Evolutionary conservation across 805 yeast species (phyloP).

Genomic region (Schwanniomyces vanrijiae): DNA sequence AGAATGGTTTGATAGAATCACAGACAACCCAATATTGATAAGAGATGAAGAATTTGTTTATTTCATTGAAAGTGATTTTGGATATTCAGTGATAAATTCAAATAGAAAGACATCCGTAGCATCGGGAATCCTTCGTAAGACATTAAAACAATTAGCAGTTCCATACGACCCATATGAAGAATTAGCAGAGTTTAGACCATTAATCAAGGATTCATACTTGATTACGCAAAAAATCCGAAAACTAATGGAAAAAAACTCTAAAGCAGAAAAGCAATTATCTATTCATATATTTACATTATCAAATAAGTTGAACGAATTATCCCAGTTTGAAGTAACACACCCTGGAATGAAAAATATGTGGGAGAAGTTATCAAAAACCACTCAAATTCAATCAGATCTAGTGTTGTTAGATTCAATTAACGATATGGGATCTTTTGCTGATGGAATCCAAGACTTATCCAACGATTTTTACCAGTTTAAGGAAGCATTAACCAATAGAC

Average conservation of each 20-base stretch:
- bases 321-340: conserved; percentile 47
- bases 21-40: conserved; percentile 73
- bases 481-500: conserved; percentile 91
- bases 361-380: conserved; percentile 70
- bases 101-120: conserved; percentile 61
- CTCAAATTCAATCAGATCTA: conserved; percentile 72
- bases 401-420: conserved; percentile 69
- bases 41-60: conserved; percentile 86
- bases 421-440: conserved; percentile 75
- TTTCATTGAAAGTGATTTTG: conserved; percentile 77
- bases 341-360: conserved; percentile 77
- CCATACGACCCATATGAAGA: conserved; percentile 87
- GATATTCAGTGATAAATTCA: conserved; percentile 61
- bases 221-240: conserved; percentile 54
- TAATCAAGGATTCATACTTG: conserved; percentile 73
- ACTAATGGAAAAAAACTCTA: conserved; percentile 53
- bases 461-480: conserved; percentile 84
- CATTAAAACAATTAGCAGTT: conserved; percentile 86
- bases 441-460: conserved; percentile 61
- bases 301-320: conserved; percentile 37
- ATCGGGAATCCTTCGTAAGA: conserved; percentile 82
- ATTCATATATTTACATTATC: conserved; percentile 50
- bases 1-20: conserved; percentile 79
- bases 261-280: conserved; percentile 53
- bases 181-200: conserved; percentile 82